phyloP scores from a whole-genome alignment of 139 green algal species.

The Coccomyxa sp. region DNA sequence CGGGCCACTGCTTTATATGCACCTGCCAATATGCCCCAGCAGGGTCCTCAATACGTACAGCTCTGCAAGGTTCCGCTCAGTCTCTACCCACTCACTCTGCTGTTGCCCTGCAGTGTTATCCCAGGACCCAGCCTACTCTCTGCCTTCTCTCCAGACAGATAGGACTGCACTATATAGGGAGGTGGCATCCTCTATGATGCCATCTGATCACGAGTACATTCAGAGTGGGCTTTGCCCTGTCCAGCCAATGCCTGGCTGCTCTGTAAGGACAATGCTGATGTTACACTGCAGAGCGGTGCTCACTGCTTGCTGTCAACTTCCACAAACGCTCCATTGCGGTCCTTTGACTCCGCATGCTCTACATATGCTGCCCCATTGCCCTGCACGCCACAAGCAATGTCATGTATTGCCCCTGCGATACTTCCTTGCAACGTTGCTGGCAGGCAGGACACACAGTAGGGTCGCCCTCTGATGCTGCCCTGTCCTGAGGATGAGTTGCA shows the following conservation, averaged over 20 bases:
- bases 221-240: too few species aligned
- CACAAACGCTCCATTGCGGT: neutral
- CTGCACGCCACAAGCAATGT: neutral
- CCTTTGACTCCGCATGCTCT: neutral
- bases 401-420: neutral
- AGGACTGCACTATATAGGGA: neutral
- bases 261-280: neutral
- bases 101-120: too few species aligned
- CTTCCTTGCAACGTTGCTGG: neutral
- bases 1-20: too few species aligned
- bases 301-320: neutral
- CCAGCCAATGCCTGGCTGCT: neutral
- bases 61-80: too few species aligned
- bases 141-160: neutral
- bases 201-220: too few species aligned
- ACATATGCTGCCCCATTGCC: neutral
- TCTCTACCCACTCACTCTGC: too few species aligned
- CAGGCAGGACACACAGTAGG: neutral
- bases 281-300: neutral
- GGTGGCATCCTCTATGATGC: too few species aligned
- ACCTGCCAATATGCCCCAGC: too few species aligned
- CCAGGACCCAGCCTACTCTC: too few species aligned
- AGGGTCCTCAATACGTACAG: too few species aligned
- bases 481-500: neutral
- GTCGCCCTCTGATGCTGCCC: neutral